A percentile compares a stretch with the other conserved stretches of the same genome.
Conservation (phyloP, 352 stramenopile species). For the Thraustochytrium striatum region DNA sequence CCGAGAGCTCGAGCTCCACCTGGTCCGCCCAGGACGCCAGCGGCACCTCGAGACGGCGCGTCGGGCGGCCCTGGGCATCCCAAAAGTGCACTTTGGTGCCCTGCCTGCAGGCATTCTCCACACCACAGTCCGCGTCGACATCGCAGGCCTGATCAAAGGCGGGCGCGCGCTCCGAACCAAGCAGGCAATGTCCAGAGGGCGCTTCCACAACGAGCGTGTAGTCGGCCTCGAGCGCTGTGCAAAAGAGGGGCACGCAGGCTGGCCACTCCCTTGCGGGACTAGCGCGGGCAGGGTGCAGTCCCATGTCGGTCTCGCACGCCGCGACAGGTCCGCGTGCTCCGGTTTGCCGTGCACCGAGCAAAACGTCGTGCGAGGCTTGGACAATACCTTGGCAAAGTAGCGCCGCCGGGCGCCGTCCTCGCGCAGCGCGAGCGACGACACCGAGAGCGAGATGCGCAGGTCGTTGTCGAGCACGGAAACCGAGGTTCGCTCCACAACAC, state of each 20-base stretch:
- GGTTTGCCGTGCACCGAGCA: not conserved
- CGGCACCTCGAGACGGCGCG: not conserved
- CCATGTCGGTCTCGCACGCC: not conserved
- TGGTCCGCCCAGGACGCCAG: not conserved
- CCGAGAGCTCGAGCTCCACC: not conserved
- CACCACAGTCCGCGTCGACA: not conserved
- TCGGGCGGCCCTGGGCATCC: not conserved
- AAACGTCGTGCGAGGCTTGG: not conserved
- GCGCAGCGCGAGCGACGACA: not conserved
- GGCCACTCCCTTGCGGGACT: not conserved
- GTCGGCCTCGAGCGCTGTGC: not conserved
- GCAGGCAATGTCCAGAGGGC: constrained; percentile 2
- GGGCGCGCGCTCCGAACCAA: not conserved
- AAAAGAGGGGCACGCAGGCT: not conserved
- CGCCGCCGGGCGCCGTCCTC: not conserved
- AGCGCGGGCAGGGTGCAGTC: not conserved
- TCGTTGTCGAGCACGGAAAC: constrained; percentile 13
- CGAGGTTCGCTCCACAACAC: not conserved
- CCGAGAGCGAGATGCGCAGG: not conserved
- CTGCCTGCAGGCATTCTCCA: not conserved
- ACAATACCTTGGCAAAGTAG: not conserved
- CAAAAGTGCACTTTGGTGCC: not conserved
- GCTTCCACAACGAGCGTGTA: not conserved
- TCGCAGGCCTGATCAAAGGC: constrained; percentile 2
- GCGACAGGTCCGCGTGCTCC: not conserved